These are phyloP conservation scores for Aspergillus sp. DNA, from an alignment of 2,329 filamentous ascomycete species.

Conservation along the genomic window DNA sequence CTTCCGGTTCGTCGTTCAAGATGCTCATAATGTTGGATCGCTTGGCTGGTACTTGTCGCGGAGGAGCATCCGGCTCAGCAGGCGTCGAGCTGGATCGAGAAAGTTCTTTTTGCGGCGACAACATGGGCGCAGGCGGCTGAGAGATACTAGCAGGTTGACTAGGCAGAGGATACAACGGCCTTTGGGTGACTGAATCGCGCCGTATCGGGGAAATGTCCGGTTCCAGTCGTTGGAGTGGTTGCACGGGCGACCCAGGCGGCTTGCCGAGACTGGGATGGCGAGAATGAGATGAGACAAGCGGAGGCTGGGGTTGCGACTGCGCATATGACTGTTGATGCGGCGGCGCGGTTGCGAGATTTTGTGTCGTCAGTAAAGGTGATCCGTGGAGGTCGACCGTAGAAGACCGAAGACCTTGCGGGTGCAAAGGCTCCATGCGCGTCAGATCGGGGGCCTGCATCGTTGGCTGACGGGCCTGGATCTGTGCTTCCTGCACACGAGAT, in stretches of 20 bases:
- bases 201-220: conserved; percentile 27
- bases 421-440: conserved; percentile 26
- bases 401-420: conserved; percentile 14
- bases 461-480: conserved; percentile 24
- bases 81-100: conserved; percentile 26
- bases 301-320: conserved; percentile 16
- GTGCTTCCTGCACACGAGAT: conserved; percentile 21
- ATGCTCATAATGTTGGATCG: conserved; percentile 44
- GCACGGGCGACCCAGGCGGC: conserved; percentile 27
- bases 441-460: conserved; percentile 22
- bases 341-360: conserved; percentile 6
- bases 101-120: conserved; percentile 31
- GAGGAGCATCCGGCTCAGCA: conserved; percentile 26
- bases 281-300: conserved; percentile 27
- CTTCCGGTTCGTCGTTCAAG: conserved; percentile 42
- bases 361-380: conserved; percentile 15
- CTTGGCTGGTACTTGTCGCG: conserved; percentile 39
- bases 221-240: conserved; percentile 22
- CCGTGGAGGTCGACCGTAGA: conserved; percentile 15
- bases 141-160: conserved; percentile 19
- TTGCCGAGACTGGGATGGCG: conserved; percentile 30
- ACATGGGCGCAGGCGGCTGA: conserved; percentile 20
- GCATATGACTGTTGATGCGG: conserved; percentile 22
- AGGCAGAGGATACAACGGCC: conserved; percentile 24
- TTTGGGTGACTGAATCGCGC: conserved; percentile 28